These are phyloP conservation scores for Naematelia encephala DNA, from an alignment of 768 basidiomycete genomes.

Conservation along the genomic window DNA sequence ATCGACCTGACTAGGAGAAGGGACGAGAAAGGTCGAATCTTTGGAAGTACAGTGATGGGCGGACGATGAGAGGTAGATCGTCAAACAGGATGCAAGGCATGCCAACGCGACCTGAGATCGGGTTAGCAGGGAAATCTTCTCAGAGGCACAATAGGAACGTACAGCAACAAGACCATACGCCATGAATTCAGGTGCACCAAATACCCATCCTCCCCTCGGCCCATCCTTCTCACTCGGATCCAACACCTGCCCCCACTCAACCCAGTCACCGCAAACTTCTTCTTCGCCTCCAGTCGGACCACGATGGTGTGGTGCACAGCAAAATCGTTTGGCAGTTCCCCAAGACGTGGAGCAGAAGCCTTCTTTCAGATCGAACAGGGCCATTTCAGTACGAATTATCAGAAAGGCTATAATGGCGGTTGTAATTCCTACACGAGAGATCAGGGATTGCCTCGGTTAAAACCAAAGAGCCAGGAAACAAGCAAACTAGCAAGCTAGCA, in stretches of 20 bases:
- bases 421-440: constrained; percentile 59
- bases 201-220: constrained; percentile 44
- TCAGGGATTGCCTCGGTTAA: too few relatives aligned
- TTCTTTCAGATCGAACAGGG: constrained; percentile 87
- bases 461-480: too few relatives aligned
- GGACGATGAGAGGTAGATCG: constrained; percentile 81
- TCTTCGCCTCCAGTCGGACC: constrained; percentile 24
- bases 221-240: constrained; percentile 45
- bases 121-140: too few relatives aligned
- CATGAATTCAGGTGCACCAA: constrained; percentile 61
- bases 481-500: not conserved
- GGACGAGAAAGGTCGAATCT: constrained; percentile 63
- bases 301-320: constrained; percentile 59
- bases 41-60: constrained; percentile 83
- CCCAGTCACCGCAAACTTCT: constrained; percentile 66
- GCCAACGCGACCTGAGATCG: constrained; percentile 75
- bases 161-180: constrained; percentile 76
- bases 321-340: constrained; percentile 76
- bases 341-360: constrained; percentile 72
- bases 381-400: constrained; percentile 79
- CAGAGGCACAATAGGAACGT: constrained; percentile 48
- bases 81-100: constrained; percentile 68
- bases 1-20: constrained; percentile 9
- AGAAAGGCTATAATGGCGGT: constrained; percentile 82
- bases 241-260: constrained; percentile 67